Evolutionary conservation across 2,329 filamentous ascomycete species (phyloP), one percentile per base, ranked within the genome.

Genomic region (Pyricularia sp.): DNA sequence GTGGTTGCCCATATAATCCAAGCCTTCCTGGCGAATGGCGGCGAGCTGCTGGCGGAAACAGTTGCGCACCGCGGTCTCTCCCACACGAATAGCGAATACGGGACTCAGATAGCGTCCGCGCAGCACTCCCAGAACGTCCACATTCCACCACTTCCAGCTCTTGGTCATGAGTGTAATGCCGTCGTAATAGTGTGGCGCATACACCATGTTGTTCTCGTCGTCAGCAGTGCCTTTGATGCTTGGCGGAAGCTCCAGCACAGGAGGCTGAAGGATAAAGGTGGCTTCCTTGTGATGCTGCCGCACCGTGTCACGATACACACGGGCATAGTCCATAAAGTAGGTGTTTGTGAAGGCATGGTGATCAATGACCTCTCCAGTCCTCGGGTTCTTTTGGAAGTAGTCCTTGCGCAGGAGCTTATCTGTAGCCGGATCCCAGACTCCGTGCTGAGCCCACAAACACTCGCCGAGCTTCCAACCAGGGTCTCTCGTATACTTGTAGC

Each of bases 101-200:
- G 94, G 94, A 26, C 88, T 89, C 69, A 90, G 81, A 72, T 99
- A 99, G 68, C 88, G 88, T 13, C 94, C 94, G 60, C 94, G 88
- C 59, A 99, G 80, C 16, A 99, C 85, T 2, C 94, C 94, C 63
- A 99, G 86, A 4, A 99, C 91, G 73, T 99, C 94, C 8, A 99
- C 89, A 70, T 99, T 99, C 89, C 94, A 99, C 19, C 89, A 87
- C 53, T 93, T 89, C 94, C 94, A 99, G 75, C 96, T 96, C 77
- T 99, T 99, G 13, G 91, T 97, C 83, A 99, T 90, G 4, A 99
- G 81, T 0, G 94, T 99, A 65, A 99, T 89, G 12, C 94, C 94
- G 70, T 99, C 94, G 75, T 99, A 99, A 73, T 91, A 99, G 76
- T 99, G 94, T 1, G 93, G 91, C 10, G 94, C 88, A 74, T 97